Evolutionary conservation across 2,329 filamentous ascomycete species (phyloP).

Genomic region (Orbilia blumenaviensis): DNA sequence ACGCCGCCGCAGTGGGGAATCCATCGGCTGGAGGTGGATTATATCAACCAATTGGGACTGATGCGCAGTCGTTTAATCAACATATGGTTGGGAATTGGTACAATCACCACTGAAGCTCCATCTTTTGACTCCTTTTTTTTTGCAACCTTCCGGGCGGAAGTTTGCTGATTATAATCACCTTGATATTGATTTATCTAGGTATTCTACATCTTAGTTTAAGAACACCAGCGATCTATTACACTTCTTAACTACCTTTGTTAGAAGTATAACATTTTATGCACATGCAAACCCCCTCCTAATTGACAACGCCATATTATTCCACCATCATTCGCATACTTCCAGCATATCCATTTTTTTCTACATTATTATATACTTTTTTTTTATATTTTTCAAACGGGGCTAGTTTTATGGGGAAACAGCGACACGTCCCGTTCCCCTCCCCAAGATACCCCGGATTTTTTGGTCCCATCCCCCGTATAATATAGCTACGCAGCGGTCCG

Average conservation of each 20-base stretch:
- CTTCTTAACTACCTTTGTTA: slow-evolving; percentile 11
- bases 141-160: slow-evolving; percentile 7
- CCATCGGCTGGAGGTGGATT: slow-evolving; percentile 40
- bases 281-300: neutral
- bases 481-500: slow-evolving; percentile 46
- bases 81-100: slow-evolving; percentile 53
- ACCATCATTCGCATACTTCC: slow-evolving; percentile 18
- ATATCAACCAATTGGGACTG: slow-evolving; percentile 41
- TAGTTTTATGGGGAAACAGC: slow-evolving; percentile 25
- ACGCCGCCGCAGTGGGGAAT: slow-evolving; percentile 30
- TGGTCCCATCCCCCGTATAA: neutral
- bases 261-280: neutral
- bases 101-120: slow-evolving; percentile 45
- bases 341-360: slow-evolving; percentile 2
- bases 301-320: slow-evolving; percentile 15
- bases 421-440: neutral
- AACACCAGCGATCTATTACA: neutral
- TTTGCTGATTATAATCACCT: slow-evolving; percentile 31
- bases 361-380: neutral
- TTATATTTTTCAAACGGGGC: slow-evolving; percentile 7
- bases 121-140: no score
- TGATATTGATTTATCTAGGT: slow-evolving; percentile 34
- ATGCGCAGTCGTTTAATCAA: slow-evolving; percentile 51
- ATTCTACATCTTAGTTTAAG: slow-evolving; percentile 6
- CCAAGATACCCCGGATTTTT: slow-evolving; percentile 21